Percentiles rank a stretch among this genome's conserved stretches.
Conservation (phyloP, 805 yeast genomes). For the Starmerella powellii region DNA sequence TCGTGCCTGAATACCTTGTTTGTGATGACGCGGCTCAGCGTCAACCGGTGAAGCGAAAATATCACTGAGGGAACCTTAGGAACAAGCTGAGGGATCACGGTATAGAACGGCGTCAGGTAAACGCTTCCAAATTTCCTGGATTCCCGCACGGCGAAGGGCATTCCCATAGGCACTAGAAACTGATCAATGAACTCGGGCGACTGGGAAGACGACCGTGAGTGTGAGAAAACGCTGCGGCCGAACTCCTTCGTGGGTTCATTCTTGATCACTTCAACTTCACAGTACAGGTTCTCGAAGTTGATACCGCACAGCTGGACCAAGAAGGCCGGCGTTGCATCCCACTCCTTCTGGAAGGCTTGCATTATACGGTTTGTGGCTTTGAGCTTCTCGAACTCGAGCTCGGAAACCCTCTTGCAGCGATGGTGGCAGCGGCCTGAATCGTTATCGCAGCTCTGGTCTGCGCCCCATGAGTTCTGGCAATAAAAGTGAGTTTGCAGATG, state of each 20-base stretch:
- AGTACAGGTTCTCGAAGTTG: background rate
- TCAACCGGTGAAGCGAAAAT: conserved; percentile 73
- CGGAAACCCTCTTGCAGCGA: too few relatives aligned
- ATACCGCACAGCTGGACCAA: background rate
- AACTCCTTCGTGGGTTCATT: too few relatives aligned
- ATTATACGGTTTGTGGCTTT: too few relatives aligned
- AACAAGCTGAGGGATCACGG: conserved; percentile 5
- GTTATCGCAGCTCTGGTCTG: too few relatives aligned
- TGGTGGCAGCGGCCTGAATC: too few relatives aligned
- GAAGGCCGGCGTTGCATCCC: background rate
- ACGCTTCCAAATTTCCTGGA: conserved; percentile 6
- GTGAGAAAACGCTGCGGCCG: too few relatives aligned
- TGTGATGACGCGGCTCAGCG: conserved; percentile 72
- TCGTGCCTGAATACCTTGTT: conserved; percentile 92
- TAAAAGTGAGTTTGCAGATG: too few relatives aligned
- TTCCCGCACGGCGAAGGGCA: conserved; percentile 13
- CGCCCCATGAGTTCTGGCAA: too few relatives aligned
- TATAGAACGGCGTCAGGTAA: conserved; percentile 16
- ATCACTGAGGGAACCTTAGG: conserved; percentile 50
- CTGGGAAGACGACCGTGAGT: background rate
- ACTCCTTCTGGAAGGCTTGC: background rate
- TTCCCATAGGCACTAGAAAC: conserved; percentile 13
- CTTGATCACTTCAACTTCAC: too few relatives aligned
- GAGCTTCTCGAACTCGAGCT: too few relatives aligned
- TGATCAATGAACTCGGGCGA: background rate